Conservation (phyloP, 78 protist genomes). For the Dictyostelium brefeldianum region DNA sequence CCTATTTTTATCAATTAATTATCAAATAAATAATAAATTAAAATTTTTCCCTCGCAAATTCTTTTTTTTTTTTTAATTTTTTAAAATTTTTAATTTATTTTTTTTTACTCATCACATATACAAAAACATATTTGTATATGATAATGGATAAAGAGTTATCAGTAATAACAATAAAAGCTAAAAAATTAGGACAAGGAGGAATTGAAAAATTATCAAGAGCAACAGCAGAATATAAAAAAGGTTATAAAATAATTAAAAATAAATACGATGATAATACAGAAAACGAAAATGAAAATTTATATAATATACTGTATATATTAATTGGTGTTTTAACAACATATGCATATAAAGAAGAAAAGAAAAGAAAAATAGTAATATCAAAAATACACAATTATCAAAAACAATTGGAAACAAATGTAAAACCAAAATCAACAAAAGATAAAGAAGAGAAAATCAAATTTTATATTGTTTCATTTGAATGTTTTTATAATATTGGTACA, state of each 20-base stretch:
- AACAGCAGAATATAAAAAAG: neutral
- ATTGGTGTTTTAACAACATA: slow-evolving; percentile 3
- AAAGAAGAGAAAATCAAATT: neutral
- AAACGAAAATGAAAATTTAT: neutral
- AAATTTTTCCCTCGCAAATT: neutral
- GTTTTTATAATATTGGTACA: neutral
- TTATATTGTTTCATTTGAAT: neutral
- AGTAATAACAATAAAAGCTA: neutral
- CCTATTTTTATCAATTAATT: neutral
- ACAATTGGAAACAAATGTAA: too few relatives aligned
- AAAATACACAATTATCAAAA: too few relatives aligned
- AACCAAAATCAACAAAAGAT: neutral
- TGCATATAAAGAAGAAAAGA: too few relatives aligned
- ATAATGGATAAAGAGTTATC: neutral
- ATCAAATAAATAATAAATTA: neutral
- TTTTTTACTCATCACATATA: neutral
- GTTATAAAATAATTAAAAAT: neutral
- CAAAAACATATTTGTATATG: too few relatives aligned
- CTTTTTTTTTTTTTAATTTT: neutral
- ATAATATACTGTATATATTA: neutral
- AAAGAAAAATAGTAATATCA: too few relatives aligned
- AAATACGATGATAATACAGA: neutral
- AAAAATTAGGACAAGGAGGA: neutral
- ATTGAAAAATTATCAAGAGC: neutral
- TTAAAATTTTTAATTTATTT: neutral